phyloP scores from a whole-genome alignment of 2,329 filamentous ascomycete species.

The Alternaria postmessia region DNA sequence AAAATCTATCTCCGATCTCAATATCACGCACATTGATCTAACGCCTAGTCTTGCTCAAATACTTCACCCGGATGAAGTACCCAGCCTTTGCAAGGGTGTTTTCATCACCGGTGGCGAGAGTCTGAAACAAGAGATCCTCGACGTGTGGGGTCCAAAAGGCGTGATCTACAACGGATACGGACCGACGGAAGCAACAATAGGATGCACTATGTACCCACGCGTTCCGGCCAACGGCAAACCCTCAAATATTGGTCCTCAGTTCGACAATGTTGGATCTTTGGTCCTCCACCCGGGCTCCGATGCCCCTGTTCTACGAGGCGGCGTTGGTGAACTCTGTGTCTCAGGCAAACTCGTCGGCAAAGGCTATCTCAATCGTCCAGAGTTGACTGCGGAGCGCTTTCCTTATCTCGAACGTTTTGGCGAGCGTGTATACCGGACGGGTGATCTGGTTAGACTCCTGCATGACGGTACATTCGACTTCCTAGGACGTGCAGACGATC shows the following conservation, averaged over 20 bases:
- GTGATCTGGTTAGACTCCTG: conserved; percentile 83
- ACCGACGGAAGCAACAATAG: conserved; percentile 92
- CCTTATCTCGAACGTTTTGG: conserved; percentile 63
- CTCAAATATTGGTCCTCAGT: conserved; percentile 87
- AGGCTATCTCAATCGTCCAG: conserved; percentile 81
- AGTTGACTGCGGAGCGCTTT: conserved; percentile 81
- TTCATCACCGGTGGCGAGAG: conserved; percentile 94
- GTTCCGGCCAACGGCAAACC: conserved; percentile 80
- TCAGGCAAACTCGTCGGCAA: conserved; percentile 87
- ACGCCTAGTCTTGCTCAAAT: conserved; percentile 87
- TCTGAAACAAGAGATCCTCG: conserved; percentile 86
- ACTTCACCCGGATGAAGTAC: conserved; percentile 80
- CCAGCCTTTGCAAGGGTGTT: conserved; percentile 79
- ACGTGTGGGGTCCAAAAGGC: conserved; percentile 79
- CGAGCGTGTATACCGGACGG: conserved; percentile 78
- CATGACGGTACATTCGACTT: conserved; percentile 87
- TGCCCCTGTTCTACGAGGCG: conserved; percentile 76
- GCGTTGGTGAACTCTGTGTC: conserved; percentile 86
- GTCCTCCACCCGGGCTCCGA: conserved; percentile 76
- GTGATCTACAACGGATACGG: conserved; percentile 93
- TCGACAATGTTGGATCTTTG: conserved; percentile 85
- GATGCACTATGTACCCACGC: conserved; percentile 86
- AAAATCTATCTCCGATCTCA: conserved; percentile 72
- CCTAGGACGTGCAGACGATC: conserved; percentile 85
- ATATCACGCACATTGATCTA: conserved; percentile 89